Conservation (phyloP, 805 yeast species). For the Metschnikowia cerradonensis region DNA sequence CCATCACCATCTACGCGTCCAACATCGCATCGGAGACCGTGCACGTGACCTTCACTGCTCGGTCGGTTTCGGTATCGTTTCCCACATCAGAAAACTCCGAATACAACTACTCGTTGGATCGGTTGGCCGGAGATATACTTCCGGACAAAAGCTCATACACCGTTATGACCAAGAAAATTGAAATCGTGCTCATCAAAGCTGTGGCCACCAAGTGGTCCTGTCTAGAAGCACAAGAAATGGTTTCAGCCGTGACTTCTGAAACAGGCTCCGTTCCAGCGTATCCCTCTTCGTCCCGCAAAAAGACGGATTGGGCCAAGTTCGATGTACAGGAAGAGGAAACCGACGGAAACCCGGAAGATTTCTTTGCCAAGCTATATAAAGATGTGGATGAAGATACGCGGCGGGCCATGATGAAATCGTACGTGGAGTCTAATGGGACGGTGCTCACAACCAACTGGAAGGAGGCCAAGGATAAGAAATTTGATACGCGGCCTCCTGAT, state of each 20-base stretch:
- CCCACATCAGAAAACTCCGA: constrained; percentile 48
- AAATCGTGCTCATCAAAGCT: constrained; percentile 55
- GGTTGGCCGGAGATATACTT: constrained; percentile 49
- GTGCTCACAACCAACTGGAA: constrained; percentile 91
- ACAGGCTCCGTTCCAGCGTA: constrained; percentile 29
- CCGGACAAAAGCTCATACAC: constrained; percentile 42
- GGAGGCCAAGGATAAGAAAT: constrained; percentile 65
- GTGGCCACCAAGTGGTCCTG: constrained; percentile 49
- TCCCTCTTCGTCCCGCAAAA: constrained; percentile 62
- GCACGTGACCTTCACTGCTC: constrained; percentile 35
- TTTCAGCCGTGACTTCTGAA: background rate
- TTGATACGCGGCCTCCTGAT: constrained; percentile 70
- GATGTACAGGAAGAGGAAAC: constrained; percentile 44
- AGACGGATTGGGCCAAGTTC: constrained; percentile 64
- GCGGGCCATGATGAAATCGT: constrained; percentile 97
- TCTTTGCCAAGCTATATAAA: constrained; percentile 70
- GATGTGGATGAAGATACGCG: constrained; percentile 83
- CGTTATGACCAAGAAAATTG: constrained; percentile 72
- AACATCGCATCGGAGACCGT: constrained; percentile 51
- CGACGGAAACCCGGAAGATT: constrained; percentile 50
- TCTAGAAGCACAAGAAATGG: constrained; percentile 33
- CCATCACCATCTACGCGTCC: constrained; percentile 68
- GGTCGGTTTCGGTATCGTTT: constrained; percentile 42
- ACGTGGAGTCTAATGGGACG: constrained; percentile 90
- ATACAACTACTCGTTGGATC: constrained; percentile 55